Percentiles rank a stretch among this genome's conserved stretches.
phyloP scores from a whole-genome alignment of 495 filamentous ascomycete species.

The Hypoxylon cercidicola region DNA sequence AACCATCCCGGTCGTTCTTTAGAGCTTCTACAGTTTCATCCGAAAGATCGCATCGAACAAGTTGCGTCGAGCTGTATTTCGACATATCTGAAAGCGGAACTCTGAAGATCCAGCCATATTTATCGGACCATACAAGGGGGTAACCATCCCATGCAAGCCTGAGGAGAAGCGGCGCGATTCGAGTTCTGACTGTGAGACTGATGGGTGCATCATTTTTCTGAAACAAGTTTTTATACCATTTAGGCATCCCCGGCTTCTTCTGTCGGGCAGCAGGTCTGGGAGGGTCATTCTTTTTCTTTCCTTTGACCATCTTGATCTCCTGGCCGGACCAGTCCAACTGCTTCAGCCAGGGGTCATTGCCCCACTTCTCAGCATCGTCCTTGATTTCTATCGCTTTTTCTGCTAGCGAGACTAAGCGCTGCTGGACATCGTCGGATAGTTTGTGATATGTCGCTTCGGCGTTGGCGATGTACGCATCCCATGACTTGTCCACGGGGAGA shows the following conservation, averaged over 20 bases:
- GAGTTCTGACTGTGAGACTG: conserved; percentile 83
- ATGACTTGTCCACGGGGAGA: conserved; percentile 86
- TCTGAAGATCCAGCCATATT: conserved; percentile 90
- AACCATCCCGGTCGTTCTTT: conserved; percentile 69
- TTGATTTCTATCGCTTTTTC: conserved; percentile 80
- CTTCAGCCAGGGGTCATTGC: conserved; percentile 84
- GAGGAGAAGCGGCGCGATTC: conserved; percentile 87
- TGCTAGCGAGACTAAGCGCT: conserved; percentile 75
- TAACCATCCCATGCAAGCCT: conserved; percentile 88
- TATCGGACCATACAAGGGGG: conserved; percentile 92
- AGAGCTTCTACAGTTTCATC: conserved; percentile 75
- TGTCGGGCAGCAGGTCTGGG: conserved; percentile 81
- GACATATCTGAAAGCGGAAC: conserved; percentile 71
- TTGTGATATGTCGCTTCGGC: conserved; percentile 86
- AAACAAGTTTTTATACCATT: conserved; percentile 96
- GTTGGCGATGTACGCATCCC: conserved; percentile 82
- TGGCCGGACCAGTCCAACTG: conserved; percentile 97
- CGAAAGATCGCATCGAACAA: conserved; percentile 76
- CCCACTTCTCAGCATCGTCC: conserved; percentile 70
- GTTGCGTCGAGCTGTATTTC: conserved; percentile 74
- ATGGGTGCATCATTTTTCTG: conserved; percentile 69
- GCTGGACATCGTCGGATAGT: conserved; percentile 77
- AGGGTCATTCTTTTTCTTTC: conserved; percentile 84
- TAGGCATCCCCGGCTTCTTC: conserved; percentile 93
- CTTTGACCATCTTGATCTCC: conserved; percentile 89